Percentiles rank a stretch among this genome's conserved stretches.
Conservation (phyloP, 2,329 filamentous ascomycete genomes). For the Talaromyces sp. region DNA sequence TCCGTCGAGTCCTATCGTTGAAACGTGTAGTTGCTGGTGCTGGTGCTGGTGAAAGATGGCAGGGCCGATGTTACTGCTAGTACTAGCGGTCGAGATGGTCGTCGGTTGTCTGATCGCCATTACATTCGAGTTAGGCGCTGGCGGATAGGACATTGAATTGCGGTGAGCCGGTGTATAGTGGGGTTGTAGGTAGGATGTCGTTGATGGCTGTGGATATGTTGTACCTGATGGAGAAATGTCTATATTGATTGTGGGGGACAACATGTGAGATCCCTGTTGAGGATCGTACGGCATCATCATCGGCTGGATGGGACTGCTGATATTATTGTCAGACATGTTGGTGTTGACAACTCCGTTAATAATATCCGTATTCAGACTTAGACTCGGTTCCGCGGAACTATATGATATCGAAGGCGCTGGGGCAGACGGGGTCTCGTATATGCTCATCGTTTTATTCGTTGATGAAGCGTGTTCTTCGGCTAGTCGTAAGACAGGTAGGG, state of each 20-base stretch:
- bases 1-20: conserved; percentile 23
- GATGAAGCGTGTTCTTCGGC: conserved; percentile 31
- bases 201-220: conserved; percentile 8
- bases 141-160: conserved; percentile 21
- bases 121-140: conserved; percentile 16
- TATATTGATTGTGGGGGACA: not conserved
- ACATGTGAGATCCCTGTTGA: not conserved
- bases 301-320: not conserved
- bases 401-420: conserved; percentile 7
- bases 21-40: conserved; percentile 15
- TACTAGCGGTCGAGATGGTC: not conserved
- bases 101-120: conserved; percentile 7
- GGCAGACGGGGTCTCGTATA: not conserved
- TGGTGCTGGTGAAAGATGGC: not conserved
- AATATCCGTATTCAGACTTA: not conserved
- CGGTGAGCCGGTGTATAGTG: conserved; percentile 14
- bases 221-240: conserved; percentile 2
- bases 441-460: not conserved
- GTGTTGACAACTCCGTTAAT: not conserved
- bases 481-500: conserved; percentile 66
- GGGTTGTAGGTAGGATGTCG: conserved; percentile 4
- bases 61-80: not conserved
- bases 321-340: not conserved
- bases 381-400: not conserved
- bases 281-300: not conserved